Conservation (phyloP, 192 early-diverging fungal species). For the Backusella westeae region DNA sequence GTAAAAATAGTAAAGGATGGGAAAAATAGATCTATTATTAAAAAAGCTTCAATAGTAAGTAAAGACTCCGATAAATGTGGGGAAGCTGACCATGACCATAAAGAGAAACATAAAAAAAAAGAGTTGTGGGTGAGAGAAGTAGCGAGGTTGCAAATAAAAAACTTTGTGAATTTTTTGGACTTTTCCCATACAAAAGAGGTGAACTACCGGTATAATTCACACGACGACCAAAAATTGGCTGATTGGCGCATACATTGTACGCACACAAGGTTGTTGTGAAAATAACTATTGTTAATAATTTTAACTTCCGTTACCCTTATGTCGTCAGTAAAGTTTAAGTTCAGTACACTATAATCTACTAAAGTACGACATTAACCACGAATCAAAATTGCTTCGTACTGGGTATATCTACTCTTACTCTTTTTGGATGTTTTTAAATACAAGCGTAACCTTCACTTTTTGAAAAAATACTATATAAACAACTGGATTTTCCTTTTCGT, state of each 20-base stretch:
- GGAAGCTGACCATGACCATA: neutral
- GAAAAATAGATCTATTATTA: constrained; percentile 9
- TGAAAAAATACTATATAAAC: neutral
- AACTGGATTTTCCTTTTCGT: neutral
- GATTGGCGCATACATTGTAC: neutral
- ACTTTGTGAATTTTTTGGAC: neutral
- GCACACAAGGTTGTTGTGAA: neutral
- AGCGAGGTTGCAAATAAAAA: neutral
- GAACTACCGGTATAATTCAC: constrained; percentile 1
- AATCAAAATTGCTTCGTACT: neutral
- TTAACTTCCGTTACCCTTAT: neutral
- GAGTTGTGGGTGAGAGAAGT: neutral
- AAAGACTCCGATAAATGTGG: constrained; percentile 5
- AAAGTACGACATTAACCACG: neutral
- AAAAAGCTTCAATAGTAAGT: neutral
- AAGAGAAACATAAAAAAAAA: neutral
- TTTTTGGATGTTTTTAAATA: constrained; percentile 2
- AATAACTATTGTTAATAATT: neutral
- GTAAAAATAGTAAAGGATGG: constrained; percentile 10
- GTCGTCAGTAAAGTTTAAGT: constrained; percentile 1
- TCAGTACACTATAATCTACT: neutral
- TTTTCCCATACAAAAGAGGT: neutral
- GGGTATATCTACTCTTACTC: constrained; percentile 14
- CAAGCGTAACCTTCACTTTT: constrained; percentile 2
- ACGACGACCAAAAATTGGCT: neutral